Base-by-base conservation (phyloP, 2,329 filamentous ascomycete genomes). In the Lanzia echinophila region DNA sequence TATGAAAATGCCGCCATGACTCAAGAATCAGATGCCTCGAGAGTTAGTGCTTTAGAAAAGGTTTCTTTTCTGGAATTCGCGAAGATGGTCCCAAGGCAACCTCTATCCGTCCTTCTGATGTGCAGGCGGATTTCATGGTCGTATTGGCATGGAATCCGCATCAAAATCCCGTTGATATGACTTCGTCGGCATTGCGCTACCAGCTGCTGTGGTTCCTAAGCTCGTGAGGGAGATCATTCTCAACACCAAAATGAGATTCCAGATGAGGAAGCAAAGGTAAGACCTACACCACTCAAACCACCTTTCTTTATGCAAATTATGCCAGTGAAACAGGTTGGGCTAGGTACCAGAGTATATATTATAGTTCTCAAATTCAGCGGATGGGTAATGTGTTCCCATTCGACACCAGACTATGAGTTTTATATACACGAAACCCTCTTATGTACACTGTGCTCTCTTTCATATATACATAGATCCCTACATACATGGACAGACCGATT, bases 11-110 rank as follows among this genome's bases (percentile, higher is more conserved):
- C 79, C 0, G 62, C 32, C 0, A 58, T 61, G 65, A 55, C 65
- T 58, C 31, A 34, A 3, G 58, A 33, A 22, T 41, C 24, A 24
- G 51, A 13, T n/a, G n/a, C 49, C 2, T 8, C 31, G 0, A 8
- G 19, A 17, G 24, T 22, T 13, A 33, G 22, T 15, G 70, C 12
- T 74, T 75, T 0, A 75, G 84, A 7, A 84, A 88, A 60, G 81
- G 83, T 0, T 87, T 84, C 71, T 88, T 88, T 69, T 71, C n/a
- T 87, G 1, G 79, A 86, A 44, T 87, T 87, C 58, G 79, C 81
- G 0, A 69, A 72, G n/a, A 69, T 72, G 8, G 74, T 80, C 33
- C 73, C 79, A 28, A 62, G 64, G 4, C 67, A 69, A 22, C 73
- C 78, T 52, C 72, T 74, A 0, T 58, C 68, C 3, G 66, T 78